These are phyloP conservation scores for Penicillium desertorum DNA, from an alignment of 495 filamentous ascomycete genomes.

Conservation along the genomic window DNA sequence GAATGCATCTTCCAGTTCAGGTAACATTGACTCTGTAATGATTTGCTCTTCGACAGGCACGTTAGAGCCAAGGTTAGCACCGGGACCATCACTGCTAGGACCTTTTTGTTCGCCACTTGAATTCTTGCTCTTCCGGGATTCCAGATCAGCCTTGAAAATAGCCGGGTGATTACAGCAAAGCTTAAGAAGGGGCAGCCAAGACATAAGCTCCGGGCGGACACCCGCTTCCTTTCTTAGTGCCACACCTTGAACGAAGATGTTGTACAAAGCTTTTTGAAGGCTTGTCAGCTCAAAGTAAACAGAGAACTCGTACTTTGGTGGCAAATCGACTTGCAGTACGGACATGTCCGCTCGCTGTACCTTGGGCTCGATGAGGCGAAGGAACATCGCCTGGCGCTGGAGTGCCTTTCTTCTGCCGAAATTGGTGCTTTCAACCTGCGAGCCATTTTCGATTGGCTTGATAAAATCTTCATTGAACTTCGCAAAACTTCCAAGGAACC, in stretches of 20 bases:
- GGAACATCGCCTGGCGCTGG: slow-evolving; percentile 68
- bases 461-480: slow-evolving; percentile 70
- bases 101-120: slow-evolving; percentile 17
- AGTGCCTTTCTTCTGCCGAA: slow-evolving; percentile 56
- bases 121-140: not conserved
- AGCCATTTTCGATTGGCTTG: slow-evolving; percentile 69
- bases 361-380: slow-evolving; percentile 71
- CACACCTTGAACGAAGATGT: slow-evolving; percentile 52
- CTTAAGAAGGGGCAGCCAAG: slow-evolving; percentile 56
- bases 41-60: slow-evolving; percentile 31
- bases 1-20: slow-evolving; percentile 34
- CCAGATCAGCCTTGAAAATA: slow-evolving; percentile 59
- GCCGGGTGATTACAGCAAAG: slow-evolving; percentile 76
- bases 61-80: slow-evolving; percentile 12
- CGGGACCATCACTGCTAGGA: not conserved
- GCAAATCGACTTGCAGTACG: slow-evolving; percentile 62
- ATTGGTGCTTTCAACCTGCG: slow-evolving; percentile 60
- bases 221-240: slow-evolving; percentile 11
- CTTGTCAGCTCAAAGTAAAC: slow-evolving; percentile 67
- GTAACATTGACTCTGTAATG: slow-evolving; percentile 28
- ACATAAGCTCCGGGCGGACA: slow-evolving; percentile 37
- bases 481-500: slow-evolving; percentile 62
- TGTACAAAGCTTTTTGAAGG: slow-evolving; percentile 65
- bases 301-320: slow-evolving; percentile 77
- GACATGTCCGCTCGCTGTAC: slow-evolving; percentile 71